These are phyloP conservation scores for Saussurea involucrata DNA, from an alignment of 129 eudicot species.

Conservation along the genomic window DNA sequence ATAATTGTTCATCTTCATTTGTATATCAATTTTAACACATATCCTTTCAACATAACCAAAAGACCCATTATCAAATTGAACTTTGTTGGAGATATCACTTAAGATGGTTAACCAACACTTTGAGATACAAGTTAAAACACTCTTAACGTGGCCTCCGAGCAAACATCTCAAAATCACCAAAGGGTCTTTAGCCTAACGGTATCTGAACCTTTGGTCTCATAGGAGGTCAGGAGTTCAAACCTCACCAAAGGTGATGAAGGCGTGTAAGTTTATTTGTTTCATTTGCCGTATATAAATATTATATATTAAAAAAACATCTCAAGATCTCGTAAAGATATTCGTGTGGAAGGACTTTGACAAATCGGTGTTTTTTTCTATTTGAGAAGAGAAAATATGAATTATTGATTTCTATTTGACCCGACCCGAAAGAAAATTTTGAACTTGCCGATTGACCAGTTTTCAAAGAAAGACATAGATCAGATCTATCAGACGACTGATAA, in stretches of 20 bases:
- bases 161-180: background rate
- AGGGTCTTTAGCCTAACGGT: too few relatives aligned
- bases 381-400: background rate
- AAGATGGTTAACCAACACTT: too few relatives aligned
- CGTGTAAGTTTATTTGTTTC: too few relatives aligned
- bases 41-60: background rate
- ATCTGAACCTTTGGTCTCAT: too few relatives aligned
- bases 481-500: constrained; percentile 29
- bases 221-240: too few relatives aligned
- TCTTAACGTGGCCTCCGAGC: background rate
- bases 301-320: too few relatives aligned
- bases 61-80: background rate
- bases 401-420: too few relatives aligned
- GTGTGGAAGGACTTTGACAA: background rate
- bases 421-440: constrained; percentile 20
- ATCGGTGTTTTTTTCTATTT: too few relatives aligned
- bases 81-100: background rate
- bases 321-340: background rate
- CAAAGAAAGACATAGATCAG: constrained; percentile 20
- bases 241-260: too few relatives aligned
- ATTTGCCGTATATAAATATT: too few relatives aligned
- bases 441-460: constrained; percentile 26
- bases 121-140: too few relatives aligned
- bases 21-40: background rate
- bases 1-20: too few relatives aligned